Conservation (phyloP, 2,329 filamentous ascomycete genomes). For the Trichoderma sp. region DNA sequence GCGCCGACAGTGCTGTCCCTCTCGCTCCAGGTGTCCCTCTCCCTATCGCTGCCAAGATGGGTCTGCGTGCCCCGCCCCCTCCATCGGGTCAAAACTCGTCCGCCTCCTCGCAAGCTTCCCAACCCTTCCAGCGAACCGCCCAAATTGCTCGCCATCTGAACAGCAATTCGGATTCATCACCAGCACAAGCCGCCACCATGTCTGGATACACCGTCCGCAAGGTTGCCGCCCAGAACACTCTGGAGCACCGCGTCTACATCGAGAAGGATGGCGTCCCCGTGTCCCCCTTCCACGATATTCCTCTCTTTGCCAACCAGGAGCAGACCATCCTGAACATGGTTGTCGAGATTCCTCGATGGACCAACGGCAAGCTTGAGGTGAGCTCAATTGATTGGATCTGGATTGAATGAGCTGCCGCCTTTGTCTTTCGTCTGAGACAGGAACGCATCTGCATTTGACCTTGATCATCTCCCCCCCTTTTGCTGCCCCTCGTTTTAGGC, state of each 20-base stretch:
- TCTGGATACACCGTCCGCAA: conserved; percentile 78
- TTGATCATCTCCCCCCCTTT: not conserved
- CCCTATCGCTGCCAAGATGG: conserved; percentile 29
- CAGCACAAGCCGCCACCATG: conserved; percentile 45
- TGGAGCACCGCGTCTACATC: conserved; percentile 96
- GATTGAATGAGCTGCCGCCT: not conserved
- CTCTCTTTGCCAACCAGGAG: conserved; percentile 94
- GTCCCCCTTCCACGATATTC: conserved; percentile 98
- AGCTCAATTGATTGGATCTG: conserved; percentile 38
- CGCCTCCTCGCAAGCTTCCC: conserved; percentile 36
- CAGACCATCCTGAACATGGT: conserved; percentile 98
- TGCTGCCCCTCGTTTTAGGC: not conserved
- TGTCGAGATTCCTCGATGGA: conserved; percentile 99
- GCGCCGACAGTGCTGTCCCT: not conserved
- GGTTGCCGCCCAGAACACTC: conserved; percentile 84
- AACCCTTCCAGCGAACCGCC: conserved; percentile 53
- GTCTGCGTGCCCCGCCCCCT: conserved; percentile 44
- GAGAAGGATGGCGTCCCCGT: conserved; percentile 95
- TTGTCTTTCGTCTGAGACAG: not conserved
- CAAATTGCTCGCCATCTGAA: conserved; percentile 57
- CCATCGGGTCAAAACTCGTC: conserved; percentile 35
- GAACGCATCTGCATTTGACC: not conserved
- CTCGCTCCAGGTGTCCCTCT: not conserved
- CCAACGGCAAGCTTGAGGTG: conserved; percentile 99
- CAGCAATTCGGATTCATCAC: conserved; percentile 27